Percentiles rank a stretch among this genome's conserved stretches.
Evolutionary conservation across 495 filamentous ascomycete species (phyloP).

Genomic region (Podospora sp.): DNA sequence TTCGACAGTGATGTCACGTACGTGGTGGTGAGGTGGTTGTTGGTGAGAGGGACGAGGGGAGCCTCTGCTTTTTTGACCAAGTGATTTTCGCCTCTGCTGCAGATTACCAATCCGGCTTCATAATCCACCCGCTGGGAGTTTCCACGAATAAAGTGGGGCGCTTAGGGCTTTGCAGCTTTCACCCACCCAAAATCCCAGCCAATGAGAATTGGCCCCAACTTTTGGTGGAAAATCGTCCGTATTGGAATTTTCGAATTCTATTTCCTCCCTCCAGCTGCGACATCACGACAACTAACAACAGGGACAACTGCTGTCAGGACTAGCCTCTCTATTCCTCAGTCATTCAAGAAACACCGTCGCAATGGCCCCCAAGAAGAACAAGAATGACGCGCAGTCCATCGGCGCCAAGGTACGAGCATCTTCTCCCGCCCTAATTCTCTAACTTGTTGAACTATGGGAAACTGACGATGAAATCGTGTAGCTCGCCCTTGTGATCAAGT

Average conservation of each 20-base stretch:
- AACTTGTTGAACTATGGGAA: not conserved
- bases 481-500: slow-evolving; percentile 94
- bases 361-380: slow-evolving; percentile 94
- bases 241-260: slow-evolving; percentile 26
- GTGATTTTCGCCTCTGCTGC: slow-evolving; percentile 41
- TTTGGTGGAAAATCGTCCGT: slow-evolving; percentile 11
- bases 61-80: slow-evolving; percentile 38
- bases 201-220: slow-evolving; percentile 31
- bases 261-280: slow-evolving; percentile 27
- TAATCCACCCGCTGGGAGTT: slow-evolving; percentile 25
- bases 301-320: slow-evolving; percentile 25
- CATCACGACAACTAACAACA: slow-evolving; percentile 26
- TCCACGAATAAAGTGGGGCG: slow-evolving; percentile 36
- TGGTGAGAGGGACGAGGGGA: slow-evolving; percentile 38
- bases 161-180: slow-evolving; percentile 44
- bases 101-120: slow-evolving; percentile 40
- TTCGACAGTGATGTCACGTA: slow-evolving; percentile 53
- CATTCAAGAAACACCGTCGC: slow-evolving; percentile 30
- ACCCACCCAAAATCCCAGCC: slow-evolving; percentile 24
- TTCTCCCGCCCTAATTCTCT: not conserved
- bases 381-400: slow-evolving; percentile 90
- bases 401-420: slow-evolving; percentile 63
- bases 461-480: slow-evolving; percentile 24
- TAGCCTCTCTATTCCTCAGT: slow-evolving; percentile 15
- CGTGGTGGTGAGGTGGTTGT: slow-evolving; percentile 43